Conservation (phyloP, 108 stramenopile species). For the Cyclotella sp. region DNA sequence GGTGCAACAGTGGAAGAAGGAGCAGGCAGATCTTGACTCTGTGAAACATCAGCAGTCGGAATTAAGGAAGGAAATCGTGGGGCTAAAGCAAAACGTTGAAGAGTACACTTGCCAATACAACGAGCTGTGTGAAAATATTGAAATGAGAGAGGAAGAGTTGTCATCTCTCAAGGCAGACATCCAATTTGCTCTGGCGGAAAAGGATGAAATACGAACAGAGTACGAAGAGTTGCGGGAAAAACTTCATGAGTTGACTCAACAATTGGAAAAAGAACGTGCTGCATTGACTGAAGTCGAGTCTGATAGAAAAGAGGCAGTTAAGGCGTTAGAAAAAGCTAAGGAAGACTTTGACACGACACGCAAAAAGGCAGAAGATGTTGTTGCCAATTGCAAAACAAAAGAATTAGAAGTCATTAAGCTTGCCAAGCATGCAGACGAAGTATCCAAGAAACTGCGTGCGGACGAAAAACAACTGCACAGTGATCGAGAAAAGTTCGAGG, state of each 20-base stretch:
- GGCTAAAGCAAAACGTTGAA: conserved; percentile 15
- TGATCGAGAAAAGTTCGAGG: conserved; percentile 11
- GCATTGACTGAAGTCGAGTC: conserved; percentile 11
- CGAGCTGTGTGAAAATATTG: conserved; percentile 21
- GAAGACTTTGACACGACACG: conserved; percentile 6
- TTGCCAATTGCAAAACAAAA: conserved; percentile 18
- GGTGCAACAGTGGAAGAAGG: conserved; percentile 11
- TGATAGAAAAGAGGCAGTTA: conserved; percentile 20
- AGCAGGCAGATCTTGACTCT: conserved; percentile 12
- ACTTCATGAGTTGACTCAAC: conserved; percentile 3
- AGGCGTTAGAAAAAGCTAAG: conserved; percentile 23
- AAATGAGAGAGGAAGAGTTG: conserved; percentile 30
- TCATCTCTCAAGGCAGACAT: conserved; percentile 33
- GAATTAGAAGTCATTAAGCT: conserved; percentile 22
- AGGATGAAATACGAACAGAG: conserved; percentile 23
- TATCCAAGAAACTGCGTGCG: conserved; percentile 12
- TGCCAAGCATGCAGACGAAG: conserved; percentile 19
- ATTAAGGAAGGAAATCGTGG: conserved; percentile 1
- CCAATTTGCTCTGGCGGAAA: conserved; percentile 26
- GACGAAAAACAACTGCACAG: conserved; percentile 16
- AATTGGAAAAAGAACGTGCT: conserved; percentile 18
- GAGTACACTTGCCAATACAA: conserved; percentile 6
- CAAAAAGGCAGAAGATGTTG: conserved; percentile 2
- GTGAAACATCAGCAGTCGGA: conserved; percentile 12
- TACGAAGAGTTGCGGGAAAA: conserved; percentile 20